Evolutionary conservation across 2,329 filamentous ascomycete species (phyloP).

Genomic region (Botrytis porri): DNA sequence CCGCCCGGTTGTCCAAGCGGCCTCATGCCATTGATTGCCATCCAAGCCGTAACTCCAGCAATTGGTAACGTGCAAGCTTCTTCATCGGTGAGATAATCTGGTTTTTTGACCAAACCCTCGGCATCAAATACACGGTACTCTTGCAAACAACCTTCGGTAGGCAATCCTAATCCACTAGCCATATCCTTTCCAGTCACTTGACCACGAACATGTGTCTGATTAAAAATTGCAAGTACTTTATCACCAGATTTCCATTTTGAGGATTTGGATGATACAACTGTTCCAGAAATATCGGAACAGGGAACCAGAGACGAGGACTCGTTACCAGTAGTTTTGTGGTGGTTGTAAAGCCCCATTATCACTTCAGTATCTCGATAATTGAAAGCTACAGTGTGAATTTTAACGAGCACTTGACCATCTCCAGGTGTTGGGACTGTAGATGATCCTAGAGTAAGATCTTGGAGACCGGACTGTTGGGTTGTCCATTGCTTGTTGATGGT

Average conservation of each 20-base stretch:
- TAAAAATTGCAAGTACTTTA: constrained; percentile 66
- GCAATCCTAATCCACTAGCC: constrained; percentile 59
- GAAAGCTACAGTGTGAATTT: constrained; percentile 32
- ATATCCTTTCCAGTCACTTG: constrained; percentile 29
- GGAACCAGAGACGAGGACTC: constrained; percentile 46
- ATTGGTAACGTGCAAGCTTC: constrained; percentile 61
- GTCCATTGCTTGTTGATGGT: constrained; percentile 49
- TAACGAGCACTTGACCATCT: constrained; percentile 45
- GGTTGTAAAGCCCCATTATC: constrained; percentile 50
- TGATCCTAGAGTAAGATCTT: constrained; percentile 48
- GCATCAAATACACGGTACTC: constrained; percentile 58
- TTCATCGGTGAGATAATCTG: constrained; percentile 55
- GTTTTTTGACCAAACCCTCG: constrained; percentile 53
- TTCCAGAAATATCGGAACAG: constrained; percentile 69
- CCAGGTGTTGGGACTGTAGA: constrained; percentile 48
- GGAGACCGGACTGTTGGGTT: constrained; percentile 53
- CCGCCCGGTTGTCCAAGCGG: constrained; percentile 49
- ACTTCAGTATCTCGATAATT: constrained; percentile 37
- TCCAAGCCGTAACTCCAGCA: constrained; percentile 62
- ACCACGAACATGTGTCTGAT: constrained; percentile 45
- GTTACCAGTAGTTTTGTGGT: constrained; percentile 54
- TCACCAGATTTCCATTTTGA: constrained; percentile 54
- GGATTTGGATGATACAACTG: constrained; percentile 49
- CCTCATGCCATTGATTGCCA: constrained; percentile 59
- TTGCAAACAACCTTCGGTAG: constrained; percentile 60